Percentiles rank a stretch among this genome's conserved stretches.
phyloP scores from a whole-genome alignment of 2,329 filamentous ascomycete genomes.

The Phialophora tarda region DNA sequence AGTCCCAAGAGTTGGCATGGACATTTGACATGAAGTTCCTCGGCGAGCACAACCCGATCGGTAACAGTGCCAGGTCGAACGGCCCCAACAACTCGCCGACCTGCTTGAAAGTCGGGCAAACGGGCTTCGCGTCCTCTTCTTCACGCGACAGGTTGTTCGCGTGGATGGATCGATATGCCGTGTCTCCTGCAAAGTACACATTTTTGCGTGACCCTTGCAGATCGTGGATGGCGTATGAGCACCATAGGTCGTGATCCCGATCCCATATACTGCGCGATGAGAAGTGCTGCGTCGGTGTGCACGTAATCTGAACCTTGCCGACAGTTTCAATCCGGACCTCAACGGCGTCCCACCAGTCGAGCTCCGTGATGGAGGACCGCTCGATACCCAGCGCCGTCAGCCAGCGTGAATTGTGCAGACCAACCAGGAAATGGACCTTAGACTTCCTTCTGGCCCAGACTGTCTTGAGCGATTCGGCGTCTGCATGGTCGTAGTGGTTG shows the following conservation, averaged over 20 bases:
- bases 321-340: constrained; percentile 43
- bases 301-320: constrained; percentile 51
- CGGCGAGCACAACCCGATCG: constrained; percentile 57
- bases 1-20: constrained; percentile 57
- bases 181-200: constrained; percentile 55
- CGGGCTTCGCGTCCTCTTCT: constrained; percentile 45
- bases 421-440: constrained; percentile 54
- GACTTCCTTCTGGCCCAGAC: constrained; percentile 50
- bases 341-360: constrained; percentile 59
- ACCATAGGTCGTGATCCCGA: constrained; percentile 54
- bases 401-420: constrained; percentile 44
- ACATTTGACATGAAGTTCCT: constrained; percentile 52
- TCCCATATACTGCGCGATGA: constrained; percentile 52
- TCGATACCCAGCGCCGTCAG: constrained; percentile 43
- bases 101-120: constrained; percentile 56
- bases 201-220: constrained; percentile 23
- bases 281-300: constrained; percentile 56
- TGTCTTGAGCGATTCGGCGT: constrained; percentile 52
- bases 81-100: constrained; percentile 55
- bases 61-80: constrained; percentile 57
- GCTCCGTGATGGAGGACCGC: constrained; percentile 51
- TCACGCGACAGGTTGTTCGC: constrained; percentile 22
- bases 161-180: constrained; percentile 52
- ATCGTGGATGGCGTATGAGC: constrained; percentile 53
- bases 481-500: constrained; percentile 64